Conservation (phyloP, 228 moss, liverwort and hornwort species). For the Sphagnum magellanicum region DNA sequence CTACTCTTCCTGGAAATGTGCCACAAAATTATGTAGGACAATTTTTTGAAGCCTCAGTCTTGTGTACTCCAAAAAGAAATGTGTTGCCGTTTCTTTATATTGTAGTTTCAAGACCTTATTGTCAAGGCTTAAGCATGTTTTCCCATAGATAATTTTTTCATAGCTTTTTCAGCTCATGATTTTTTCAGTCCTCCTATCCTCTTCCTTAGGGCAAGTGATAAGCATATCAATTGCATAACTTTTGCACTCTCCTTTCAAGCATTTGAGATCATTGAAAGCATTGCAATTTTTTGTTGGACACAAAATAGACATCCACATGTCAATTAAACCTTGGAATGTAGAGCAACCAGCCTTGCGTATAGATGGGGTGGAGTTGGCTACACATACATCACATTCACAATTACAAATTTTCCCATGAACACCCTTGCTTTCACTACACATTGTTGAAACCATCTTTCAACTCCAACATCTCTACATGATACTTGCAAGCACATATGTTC, state of each 20-base stretch:
- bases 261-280: not conserved
- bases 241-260: not conserved
- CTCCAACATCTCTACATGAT: not conserved
- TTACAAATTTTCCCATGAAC: not conserved
- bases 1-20: no score
- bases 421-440: not conserved
- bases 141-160: not conserved
- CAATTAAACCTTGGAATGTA: not conserved
- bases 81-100: not conserved
- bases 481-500: not conserved
- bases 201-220: not conserved
- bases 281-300: not conserved
- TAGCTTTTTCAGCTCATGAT: not conserved
- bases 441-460: not conserved
- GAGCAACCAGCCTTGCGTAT: not conserved
- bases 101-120: not conserved
- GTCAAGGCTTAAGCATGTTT: not conserved
- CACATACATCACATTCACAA: not conserved
- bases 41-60: not conserved
- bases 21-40: no score
- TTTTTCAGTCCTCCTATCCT: not conserved
- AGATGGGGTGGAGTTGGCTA: not conserved
- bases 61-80: not conserved
- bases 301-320: not conserved
- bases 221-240: not conserved